phyloP scores from a whole-genome alignment of 495 filamentous ascomycete genomes.

The Aspergillus bridgeri region DNA sequence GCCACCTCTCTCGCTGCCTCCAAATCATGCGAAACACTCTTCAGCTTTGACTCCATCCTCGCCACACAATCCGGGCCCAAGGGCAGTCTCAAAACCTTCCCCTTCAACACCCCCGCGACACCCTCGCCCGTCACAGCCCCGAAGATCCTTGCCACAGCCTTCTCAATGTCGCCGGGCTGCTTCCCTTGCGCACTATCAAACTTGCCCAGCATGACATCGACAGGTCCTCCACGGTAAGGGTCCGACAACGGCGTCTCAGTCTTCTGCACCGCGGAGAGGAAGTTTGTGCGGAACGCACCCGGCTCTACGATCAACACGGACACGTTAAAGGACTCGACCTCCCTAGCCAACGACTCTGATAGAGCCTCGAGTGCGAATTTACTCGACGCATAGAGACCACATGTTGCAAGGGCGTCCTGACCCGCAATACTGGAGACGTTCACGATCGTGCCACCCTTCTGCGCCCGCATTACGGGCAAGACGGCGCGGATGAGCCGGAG shows the following conservation, averaged over 20 bases:
- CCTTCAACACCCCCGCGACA: slow-evolving; percentile 20
- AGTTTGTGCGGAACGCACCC: slow-evolving; percentile 33
- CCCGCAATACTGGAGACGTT: slow-evolving; percentile 39
- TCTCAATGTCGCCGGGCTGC: slow-evolving; percentile 44
- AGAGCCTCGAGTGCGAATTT: slow-evolving; percentile 32
- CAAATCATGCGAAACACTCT: slow-evolving; percentile 9
- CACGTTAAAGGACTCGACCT: slow-evolving; percentile 28
- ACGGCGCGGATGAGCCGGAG: slow-evolving; percentile 40
- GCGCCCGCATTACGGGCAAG: slow-evolving; percentile 41
- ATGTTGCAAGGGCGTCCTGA: slow-evolving; percentile 7
- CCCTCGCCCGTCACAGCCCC: slow-evolving; percentile 43
- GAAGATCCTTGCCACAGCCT: slow-evolving; percentile 42
- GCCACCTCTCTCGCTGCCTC: slow-evolving; percentile 7
- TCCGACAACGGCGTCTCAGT: slow-evolving; percentile 5
- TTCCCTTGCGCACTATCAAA: slow-evolving; percentile 8
- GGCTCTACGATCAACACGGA: slow-evolving; percentile 36
- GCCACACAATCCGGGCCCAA: slow-evolving; percentile 20
- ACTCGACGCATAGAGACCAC: slow-evolving; percentile 22
- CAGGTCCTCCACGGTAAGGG: slow-evolving; percentile 9
- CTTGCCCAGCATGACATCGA: slow-evolving; percentile 6
- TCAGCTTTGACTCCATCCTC: slow-evolving; percentile 13
- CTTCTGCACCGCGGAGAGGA: slow-evolving; percentile 8
- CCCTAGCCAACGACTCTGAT: slow-evolving; percentile 19
- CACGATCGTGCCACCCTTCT: slow-evolving; percentile 34
- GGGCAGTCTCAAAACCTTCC: slow-evolving; percentile 18